phyloP scores from a whole-genome alignment of 257 asterid genomes.

The Euphrasia confusa region DNA sequence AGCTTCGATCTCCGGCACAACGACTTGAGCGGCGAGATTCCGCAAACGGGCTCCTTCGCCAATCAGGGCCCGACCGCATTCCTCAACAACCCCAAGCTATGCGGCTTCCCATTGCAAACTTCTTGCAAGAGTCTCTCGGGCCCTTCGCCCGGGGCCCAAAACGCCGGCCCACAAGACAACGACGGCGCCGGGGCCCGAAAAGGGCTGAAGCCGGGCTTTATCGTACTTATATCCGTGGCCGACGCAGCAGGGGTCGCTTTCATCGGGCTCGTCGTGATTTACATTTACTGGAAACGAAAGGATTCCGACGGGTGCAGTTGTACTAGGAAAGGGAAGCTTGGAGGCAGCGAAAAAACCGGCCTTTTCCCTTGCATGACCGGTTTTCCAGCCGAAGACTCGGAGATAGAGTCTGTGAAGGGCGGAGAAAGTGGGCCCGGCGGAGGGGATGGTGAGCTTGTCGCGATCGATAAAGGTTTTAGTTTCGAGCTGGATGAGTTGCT shows the following conservation, averaged over 20 bases:
- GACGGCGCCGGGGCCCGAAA: slow-evolving; percentile 32
- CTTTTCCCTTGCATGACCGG: slow-evolving; percentile 53
- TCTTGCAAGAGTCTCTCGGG: slow-evolving; percentile 50
- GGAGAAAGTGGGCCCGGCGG: slow-evolving; percentile 50
- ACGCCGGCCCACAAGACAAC: slow-evolving; percentile 23
- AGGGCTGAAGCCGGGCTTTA: slow-evolving; percentile 70
- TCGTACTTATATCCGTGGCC: slow-evolving; percentile 63
- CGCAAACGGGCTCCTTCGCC: slow-evolving; percentile 83
- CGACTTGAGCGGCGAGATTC: slow-evolving; percentile 78
- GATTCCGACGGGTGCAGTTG: slow-evolving; percentile 89
- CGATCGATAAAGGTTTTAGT: slow-evolving; percentile 85
- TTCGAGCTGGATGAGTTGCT: slow-evolving; percentile 81
- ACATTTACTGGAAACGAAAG: slow-evolving; percentile 77
- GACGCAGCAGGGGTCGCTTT: slow-evolving; percentile 80
- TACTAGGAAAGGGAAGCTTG: slow-evolving; percentile 79
- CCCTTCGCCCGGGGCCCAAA: slow-evolving; percentile 31
- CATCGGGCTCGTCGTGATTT: slow-evolving; percentile 63
- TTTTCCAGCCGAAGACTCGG: slow-evolving; percentile 57
- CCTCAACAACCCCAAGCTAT: slow-evolving; percentile 62
- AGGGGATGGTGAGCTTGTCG: slow-evolving; percentile 85
- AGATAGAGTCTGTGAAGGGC: slow-evolving; percentile 75
- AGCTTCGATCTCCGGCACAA: slow-evolving; percentile 83
- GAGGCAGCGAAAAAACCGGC: slow-evolving; percentile 49
- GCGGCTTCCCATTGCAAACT: slow-evolving; percentile 88
- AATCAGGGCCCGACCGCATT: slow-evolving; percentile 97